Percentiles rank a stretch among this genome's conserved stretches.
Evolutionary conservation across 495 filamentous ascomycete genomes (phyloP).

Genomic region (Penicillium ucsense): DNA sequence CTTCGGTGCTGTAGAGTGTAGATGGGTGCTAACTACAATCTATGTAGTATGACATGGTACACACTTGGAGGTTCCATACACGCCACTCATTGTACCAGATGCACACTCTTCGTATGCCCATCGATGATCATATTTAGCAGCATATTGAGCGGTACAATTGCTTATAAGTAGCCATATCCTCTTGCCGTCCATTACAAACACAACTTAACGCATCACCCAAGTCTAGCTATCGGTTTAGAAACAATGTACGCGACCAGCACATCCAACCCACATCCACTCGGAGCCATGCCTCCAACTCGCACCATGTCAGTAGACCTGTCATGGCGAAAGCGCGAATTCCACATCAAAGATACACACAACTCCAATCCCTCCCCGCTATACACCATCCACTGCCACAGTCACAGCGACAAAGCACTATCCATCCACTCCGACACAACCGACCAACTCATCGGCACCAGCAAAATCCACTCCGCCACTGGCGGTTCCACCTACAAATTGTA

Average conservation of each 20-base stretch:
- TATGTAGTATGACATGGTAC: no score
- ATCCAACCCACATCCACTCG: neutral
- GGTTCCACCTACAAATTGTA: slow-evolving; percentile 10
- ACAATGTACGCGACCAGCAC: neutral
- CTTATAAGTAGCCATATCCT: no score
- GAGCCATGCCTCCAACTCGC: neutral
- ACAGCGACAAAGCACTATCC: slow-evolving; percentile 11
- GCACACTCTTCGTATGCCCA: no score
- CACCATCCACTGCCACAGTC: neutral
- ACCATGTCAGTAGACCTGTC: neutral
- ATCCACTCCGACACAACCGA: neutral
- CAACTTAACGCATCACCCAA: no score
- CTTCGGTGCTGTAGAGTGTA: no score
- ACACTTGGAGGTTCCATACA: no score
- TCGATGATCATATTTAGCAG: no score
- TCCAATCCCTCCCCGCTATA: slow-evolving; percentile 2
- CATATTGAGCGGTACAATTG: no score
- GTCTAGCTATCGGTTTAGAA: neutral
- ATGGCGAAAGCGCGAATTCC: neutral
- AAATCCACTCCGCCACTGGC: slow-evolving; percentile 9
- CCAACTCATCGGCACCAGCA: slow-evolving; percentile 8
- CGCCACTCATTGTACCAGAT: no score
- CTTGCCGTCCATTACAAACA: no score
- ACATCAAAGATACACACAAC: neutral
- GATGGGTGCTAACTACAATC: no score